Base-by-base conservation (phyloP, 2,329 filamentous ascomycete species). In the Phyllosticta paracitricarpa region DNA sequence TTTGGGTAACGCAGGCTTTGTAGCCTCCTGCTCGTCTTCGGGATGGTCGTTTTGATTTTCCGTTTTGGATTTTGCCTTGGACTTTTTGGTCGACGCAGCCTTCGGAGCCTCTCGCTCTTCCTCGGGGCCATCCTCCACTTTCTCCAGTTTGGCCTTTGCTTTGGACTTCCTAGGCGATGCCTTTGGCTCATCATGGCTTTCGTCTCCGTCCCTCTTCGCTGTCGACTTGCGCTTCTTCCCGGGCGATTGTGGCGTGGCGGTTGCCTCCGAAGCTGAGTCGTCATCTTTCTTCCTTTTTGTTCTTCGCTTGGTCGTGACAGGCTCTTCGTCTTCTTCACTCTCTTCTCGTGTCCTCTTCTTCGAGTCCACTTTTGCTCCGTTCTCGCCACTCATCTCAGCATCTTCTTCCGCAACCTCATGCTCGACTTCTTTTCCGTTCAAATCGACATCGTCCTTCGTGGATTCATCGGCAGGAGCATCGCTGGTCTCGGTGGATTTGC, bases 261-360 rank as follows among this genome's bases (percentile, higher is more conserved):
- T 67, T 24, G 59, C 56, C n/a, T 65, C 66, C 17, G 64, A 26
- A 22, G 64, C 10, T 63, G 12, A 8, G 33, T 40, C 33, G 7
- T 61, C 28, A 66, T 35, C 35, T 5, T 61, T 48, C 55, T 62
- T 61, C 10, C 25, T 68, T 0, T 62, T 62, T 2, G 71, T 68
- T 55, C 70, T 75, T 40, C 70, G 71, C 25, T 70, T 69, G 61
- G 74, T 74, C 19, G 68, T 66, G 2, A 72, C 71, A 17, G 72
- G 72, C 56, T 70, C 73, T 17, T 75, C 72, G 33, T 75, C 72
- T 14, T 61, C 60, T 12, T 61, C 60, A 28, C 54, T 57, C 48
- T 61, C 59, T 17, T 56, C 53, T 12, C 54, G 59, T 4, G 54
- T 51, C 40, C 59, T 54, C 24, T 61, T 61, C 54, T 61, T 61